A percentile compares a stretch with the other conserved stretches of the same genome.
Evolutionary conservation across 345 rosid species (phyloP).

Genomic region (Xanthoceras sorbifolium): DNA sequence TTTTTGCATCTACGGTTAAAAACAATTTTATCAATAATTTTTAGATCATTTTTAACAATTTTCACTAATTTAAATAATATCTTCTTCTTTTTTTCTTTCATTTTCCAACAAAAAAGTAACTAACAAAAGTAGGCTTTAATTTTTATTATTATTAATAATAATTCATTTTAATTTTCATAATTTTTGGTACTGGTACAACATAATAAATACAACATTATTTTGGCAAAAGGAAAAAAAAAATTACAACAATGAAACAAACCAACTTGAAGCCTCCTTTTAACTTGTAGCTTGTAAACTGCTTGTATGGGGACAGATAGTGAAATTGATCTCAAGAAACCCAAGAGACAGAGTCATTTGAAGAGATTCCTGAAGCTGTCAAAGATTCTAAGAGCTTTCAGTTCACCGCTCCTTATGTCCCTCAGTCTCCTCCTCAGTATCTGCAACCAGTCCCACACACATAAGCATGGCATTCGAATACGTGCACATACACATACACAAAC

Average conservation of each 20-base stretch:
- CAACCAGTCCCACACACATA: too few relatives aligned
- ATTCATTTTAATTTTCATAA: too few relatives aligned
- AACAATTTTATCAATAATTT: too few relatives aligned
- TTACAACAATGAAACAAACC: not conserved
- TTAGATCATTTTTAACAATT: too few relatives aligned
- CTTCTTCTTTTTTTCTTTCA: too few relatives aligned
- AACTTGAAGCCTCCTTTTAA: not conserved
- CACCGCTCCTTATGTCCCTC: conserved; percentile 86
- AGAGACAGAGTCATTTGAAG: conserved; percentile 47
- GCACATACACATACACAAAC: not conserved
- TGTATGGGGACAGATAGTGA: not conserved
- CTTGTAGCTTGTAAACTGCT: not conserved
- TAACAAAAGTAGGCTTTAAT: too few relatives aligned
- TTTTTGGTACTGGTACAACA: not conserved
- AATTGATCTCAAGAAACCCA: not conserved
- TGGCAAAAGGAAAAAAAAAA: not conserved
- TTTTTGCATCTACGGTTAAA: too few relatives aligned
- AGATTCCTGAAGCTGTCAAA: conserved; percentile 69
- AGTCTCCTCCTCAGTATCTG: conserved; percentile 88
- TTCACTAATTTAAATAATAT: too few relatives aligned
- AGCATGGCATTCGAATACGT: not conserved
- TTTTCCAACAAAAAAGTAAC: too few relatives aligned
- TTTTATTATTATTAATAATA: too few relatives aligned
- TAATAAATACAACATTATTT: not conserved
- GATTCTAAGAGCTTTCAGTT: conserved; percentile 70